These are phyloP conservation scores for Microdochium bolleyi DNA, from an alignment of 2,329 filamentous ascomycete genomes.

Conservation along the genomic window DNA sequence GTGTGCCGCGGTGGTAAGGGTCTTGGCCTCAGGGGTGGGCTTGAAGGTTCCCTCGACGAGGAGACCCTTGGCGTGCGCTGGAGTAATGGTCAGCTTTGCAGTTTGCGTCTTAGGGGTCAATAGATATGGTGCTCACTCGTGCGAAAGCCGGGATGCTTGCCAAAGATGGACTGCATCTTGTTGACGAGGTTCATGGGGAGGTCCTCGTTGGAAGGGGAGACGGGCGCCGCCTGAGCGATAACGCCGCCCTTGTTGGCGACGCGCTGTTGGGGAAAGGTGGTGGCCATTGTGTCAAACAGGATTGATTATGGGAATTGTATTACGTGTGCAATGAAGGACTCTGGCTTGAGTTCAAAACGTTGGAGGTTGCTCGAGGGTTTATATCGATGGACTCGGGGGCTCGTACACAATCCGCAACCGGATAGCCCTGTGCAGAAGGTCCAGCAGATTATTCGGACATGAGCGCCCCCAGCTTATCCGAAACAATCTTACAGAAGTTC, in stretches of 20 bases:
- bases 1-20: slow-evolving; percentile 38
- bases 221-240: background rate
- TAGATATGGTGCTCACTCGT: background rate
- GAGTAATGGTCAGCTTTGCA: background rate
- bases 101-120: background rate
- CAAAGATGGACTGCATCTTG: background rate
- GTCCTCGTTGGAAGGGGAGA: background rate
- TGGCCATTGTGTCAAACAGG: background rate
- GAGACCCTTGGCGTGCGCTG: slow-evolving; percentile 46
- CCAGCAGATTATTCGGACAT: no score
- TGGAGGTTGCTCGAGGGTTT: no score
- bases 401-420: no score
- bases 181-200: background rate
- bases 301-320: no score
- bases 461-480: no score
- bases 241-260: background rate
- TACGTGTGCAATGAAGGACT: no score
- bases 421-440: no score
- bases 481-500: no score
- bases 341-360: no score
- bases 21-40: slow-evolving; percentile 31
- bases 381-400: no score
- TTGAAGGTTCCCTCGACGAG: slow-evolving; percentile 44
- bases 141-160: background rate
- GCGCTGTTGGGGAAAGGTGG: background rate